Evolutionary conservation across 1,139 yeast species (phyloP).

Genomic region (Geotrichum candidum): DNA sequence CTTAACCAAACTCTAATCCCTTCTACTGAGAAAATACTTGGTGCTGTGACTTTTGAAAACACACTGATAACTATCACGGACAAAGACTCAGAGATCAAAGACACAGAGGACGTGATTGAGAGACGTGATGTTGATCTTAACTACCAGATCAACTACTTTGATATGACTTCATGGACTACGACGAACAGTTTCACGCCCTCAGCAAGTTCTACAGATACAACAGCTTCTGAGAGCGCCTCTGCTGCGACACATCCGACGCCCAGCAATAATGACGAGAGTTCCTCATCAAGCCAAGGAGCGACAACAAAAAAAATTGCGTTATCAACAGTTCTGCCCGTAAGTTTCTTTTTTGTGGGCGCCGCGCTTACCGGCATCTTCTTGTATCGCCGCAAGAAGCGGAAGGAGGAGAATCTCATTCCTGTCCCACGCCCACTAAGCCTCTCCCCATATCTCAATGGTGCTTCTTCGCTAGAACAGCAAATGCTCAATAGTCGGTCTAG

Average conservation of each 20-base stretch:
- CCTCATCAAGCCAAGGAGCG: conserved; percentile 1
- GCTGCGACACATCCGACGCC: not conserved
- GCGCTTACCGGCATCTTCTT: conserved; percentile 25
- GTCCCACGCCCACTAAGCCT: conserved; percentile 11
- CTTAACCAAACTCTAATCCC: conserved; percentile 13
- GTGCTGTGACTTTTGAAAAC: conserved; percentile 39
- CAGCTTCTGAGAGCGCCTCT: conserved; percentile 16
- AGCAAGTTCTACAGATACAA: conserved; percentile 16
- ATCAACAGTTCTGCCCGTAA: conserved; percentile 34
- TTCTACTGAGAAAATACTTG: conserved; percentile 27
- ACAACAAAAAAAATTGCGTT: conserved; percentile 31
- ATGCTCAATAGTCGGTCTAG: conserved; percentile 6
- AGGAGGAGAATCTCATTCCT: conserved; percentile 9
- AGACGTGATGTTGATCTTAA: conserved; percentile 5
- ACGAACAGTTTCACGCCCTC: conserved; percentile 11
- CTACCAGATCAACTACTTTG: conserved; percentile 7
- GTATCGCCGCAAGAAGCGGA: conserved; percentile 12
- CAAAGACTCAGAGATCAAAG: conserved; percentile 5
- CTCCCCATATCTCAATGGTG: conserved; percentile 15
- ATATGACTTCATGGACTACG: conserved; percentile 11
- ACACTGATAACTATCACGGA: conserved; percentile 35
- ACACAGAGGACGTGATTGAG: not conserved
- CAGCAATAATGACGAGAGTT: not conserved
- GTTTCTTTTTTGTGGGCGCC: conserved; percentile 22
- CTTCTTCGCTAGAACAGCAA: conserved; percentile 2